Conservation (phyloP, 2,329 filamentous ascomycete genomes). For the Sclerotinia subarctica region DNA sequence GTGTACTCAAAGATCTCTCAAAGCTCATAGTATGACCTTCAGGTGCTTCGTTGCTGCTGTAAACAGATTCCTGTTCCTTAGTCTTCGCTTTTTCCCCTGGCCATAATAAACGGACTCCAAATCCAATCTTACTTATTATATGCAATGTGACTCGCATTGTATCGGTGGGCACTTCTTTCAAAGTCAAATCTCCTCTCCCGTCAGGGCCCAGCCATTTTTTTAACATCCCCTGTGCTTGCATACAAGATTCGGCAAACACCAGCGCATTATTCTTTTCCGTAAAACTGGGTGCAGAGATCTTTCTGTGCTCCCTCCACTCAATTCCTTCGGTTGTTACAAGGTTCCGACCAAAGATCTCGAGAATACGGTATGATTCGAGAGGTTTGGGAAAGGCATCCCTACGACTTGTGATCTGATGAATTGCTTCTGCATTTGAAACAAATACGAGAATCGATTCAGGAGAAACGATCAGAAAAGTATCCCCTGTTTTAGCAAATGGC, state of each 20-base stretch:
- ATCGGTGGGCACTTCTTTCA: constrained; percentile 56
- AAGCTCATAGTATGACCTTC: constrained; percentile 53
- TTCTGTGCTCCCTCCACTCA: constrained; percentile 70
- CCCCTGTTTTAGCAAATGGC: constrained; percentile 57
- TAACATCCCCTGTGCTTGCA: constrained; percentile 62
- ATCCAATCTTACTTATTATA: constrained; percentile 67
- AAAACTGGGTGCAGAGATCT: constrained; percentile 68
- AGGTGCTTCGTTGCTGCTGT: constrained; percentile 33
- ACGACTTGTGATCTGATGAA: constrained; percentile 62
- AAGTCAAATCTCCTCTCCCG: constrained; percentile 42
- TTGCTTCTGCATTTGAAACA: constrained; percentile 48
- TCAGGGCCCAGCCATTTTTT: constrained; percentile 51
- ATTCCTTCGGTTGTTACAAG: constrained; percentile 67
- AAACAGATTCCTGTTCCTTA: constrained; percentile 47
- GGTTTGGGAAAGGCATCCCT: constrained; percentile 72
- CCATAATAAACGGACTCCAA: constrained; percentile 60
- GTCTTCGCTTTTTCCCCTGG: constrained; percentile 55
- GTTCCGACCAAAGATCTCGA: constrained; percentile 68
- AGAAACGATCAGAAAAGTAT: constrained; percentile 63
- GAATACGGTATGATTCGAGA: constrained; percentile 53
- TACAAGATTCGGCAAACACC: constrained; percentile 61
- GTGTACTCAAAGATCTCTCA: constrained; percentile 50
- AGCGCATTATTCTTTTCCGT: constrained; percentile 71
- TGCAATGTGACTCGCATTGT: constrained; percentile 62
- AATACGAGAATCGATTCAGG: constrained; percentile 53